These are phyloP conservation scores for Fusarium pseudoanthophilum DNA, from an alignment of 2,329 filamentous ascomycete genomes.

Conservation along the genomic window DNA sequence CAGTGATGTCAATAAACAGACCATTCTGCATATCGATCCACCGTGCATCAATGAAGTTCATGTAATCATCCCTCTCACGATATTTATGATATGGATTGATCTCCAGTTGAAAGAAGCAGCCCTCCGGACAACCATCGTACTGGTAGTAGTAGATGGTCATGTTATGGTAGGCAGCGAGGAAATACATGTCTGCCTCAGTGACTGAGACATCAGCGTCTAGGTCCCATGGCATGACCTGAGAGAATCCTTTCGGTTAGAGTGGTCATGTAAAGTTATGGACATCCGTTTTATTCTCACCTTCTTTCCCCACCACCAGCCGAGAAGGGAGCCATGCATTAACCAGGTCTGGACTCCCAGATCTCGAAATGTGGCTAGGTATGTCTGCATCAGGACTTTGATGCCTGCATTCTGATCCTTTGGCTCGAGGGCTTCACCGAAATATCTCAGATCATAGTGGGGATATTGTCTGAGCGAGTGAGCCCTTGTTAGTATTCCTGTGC, in stretches of 20 bases:
- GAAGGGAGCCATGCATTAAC: slow-evolving; percentile 84
- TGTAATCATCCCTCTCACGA: slow-evolving; percentile 50
- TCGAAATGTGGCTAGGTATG: slow-evolving; percentile 76
- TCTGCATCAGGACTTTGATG: slow-evolving; percentile 73
- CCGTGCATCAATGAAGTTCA: slow-evolving; percentile 60
- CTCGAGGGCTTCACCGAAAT: slow-evolving; percentile 52
- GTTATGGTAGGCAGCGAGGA: slow-evolving; percentile 75
- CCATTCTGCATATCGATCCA: slow-evolving; percentile 61
- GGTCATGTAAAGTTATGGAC: background rate
- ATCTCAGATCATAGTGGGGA: slow-evolving; percentile 54
- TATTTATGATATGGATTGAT: slow-evolving; percentile 57
- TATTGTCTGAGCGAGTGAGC: slow-evolving; percentile 28
- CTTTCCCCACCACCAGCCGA: slow-evolving; percentile 89
- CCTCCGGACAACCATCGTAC: slow-evolving; percentile 50
- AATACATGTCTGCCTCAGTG: slow-evolving; percentile 71
- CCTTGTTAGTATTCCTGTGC: slow-evolving; percentile 12
- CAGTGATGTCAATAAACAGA: slow-evolving; percentile 63
- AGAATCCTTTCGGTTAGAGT: slow-evolving; percentile 3
- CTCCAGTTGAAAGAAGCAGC: slow-evolving; percentile 61
- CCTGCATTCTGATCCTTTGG: slow-evolving; percentile 69
- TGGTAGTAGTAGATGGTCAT: slow-evolving; percentile 60
- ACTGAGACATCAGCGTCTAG: slow-evolving; percentile 82
- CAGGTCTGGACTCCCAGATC: slow-evolving; percentile 78
- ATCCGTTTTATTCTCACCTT: slow-evolving; percentile 46
- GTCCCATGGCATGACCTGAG: slow-evolving; percentile 78